These are phyloP conservation scores for Grigorovia transvaalensis DNA, from an alignment of 805 yeast species.

Conservation along the genomic window DNA sequence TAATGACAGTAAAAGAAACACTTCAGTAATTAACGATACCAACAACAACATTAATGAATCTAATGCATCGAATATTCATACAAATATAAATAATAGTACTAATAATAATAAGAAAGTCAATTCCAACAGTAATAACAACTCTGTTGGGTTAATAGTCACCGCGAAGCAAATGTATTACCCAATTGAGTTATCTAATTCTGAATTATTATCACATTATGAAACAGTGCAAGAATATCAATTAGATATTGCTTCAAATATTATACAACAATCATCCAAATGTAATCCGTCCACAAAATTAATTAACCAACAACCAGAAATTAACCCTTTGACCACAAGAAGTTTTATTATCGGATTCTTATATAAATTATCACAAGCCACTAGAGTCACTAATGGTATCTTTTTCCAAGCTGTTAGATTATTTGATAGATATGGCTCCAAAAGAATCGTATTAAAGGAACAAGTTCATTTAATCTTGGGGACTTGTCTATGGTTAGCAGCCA, in stretches of 20 bases:
- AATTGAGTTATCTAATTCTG: slow-evolving; percentile 38
- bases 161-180: slow-evolving; percentile 44
- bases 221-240: slow-evolving; percentile 41
- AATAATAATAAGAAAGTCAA: not conserved
- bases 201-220: slow-evolving; percentile 37
- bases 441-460: slow-evolving; percentile 78
- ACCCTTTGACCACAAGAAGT: slow-evolving; percentile 55
- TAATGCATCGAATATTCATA: not conserved
- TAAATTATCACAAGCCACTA: slow-evolving; percentile 50
- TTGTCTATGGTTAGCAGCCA: slow-evolving; percentile 87
- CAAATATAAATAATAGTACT: not conserved
- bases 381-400: slow-evolving; percentile 58
- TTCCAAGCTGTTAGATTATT: slow-evolving; percentile 63
- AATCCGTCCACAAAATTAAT: slow-evolving; percentile 56
- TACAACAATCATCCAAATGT: slow-evolving; percentile 29
- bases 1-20: not conserved
- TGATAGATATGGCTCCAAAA: slow-evolving; percentile 82
- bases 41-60: not conserved
- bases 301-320: slow-evolving; percentile 80
- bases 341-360: slow-evolving; percentile 70
- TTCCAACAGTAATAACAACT: not conserved
- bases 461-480: slow-evolving; percentile 86
- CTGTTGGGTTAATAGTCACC: slow-evolving; percentile 30
- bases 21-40: not conserved
- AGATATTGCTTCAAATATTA: slow-evolving; percentile 36